Evolutionary conservation across 805 yeast species (phyloP).

Genomic region (Sporopachydermia quercuum): DNA sequence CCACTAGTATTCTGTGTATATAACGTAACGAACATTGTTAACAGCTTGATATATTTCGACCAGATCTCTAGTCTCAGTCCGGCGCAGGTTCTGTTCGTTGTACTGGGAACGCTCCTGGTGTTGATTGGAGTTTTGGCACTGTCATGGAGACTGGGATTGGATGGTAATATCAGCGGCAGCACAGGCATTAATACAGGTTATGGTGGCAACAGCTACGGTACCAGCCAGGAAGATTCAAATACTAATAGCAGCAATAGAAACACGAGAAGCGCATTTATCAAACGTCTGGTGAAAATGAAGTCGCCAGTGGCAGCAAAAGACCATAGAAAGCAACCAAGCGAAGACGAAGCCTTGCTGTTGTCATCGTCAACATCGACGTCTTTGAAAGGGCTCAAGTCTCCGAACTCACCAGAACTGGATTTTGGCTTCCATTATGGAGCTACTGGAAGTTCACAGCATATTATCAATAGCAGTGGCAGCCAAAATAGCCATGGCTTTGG

Average conservation of each 20-base stretch:
- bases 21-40: conserved; percentile 52
- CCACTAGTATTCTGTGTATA: conserved; percentile 79
- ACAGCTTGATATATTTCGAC: conserved; percentile 44
- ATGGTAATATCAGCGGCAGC: background rate
- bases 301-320: background rate
- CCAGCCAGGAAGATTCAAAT: too few species aligned
- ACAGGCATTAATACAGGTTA: conserved; percentile 1
- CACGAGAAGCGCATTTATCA: too few species aligned
- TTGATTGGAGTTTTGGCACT: conserved; percentile 49
- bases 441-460: background rate
- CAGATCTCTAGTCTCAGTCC: conserved; percentile 29
- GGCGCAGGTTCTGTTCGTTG: conserved; percentile 26
- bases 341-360: background rate
- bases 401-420: conserved; percentile 10
- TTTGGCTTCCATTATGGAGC: conserved; percentile 1
- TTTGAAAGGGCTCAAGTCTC: conserved; percentile 2
- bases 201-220: too few species aligned
- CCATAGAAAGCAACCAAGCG: too few species aligned
- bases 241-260: too few species aligned
- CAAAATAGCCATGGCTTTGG: too few species aligned
- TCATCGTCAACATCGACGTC: too few species aligned
- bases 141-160: conserved; percentile 30
- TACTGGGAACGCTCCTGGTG: conserved; percentile 30
- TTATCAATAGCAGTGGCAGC: conserved; percentile 2
- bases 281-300: too few species aligned